A percentile compares a stretch with the other conserved stretches of the same genome.
Conservation (phyloP, 495 filamentous ascomycete genomes). For the Talaromyces nanjingensis region DNA sequence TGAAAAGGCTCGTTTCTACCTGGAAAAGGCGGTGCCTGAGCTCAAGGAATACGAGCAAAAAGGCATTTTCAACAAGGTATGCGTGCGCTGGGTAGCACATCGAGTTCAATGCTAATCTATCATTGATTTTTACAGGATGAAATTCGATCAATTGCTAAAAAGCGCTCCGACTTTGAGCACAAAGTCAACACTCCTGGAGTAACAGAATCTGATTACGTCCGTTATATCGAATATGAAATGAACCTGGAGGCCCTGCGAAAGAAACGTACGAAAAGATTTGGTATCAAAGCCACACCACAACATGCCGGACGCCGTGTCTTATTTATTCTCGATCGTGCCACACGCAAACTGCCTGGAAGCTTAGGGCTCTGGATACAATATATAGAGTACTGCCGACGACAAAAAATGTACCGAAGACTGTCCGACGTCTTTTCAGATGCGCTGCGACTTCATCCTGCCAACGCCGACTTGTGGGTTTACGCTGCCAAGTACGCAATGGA, state of each 20-base stretch:
- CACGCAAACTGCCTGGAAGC: constrained; percentile 77
- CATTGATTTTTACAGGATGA: constrained; percentile 52
- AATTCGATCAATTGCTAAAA: constrained; percentile 77
- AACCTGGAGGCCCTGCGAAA: constrained; percentile 75
- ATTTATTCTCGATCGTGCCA: constrained; percentile 80
- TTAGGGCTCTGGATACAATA: constrained; percentile 87
- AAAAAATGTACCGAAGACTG: constrained; percentile 75
- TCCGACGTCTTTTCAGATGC: constrained; percentile 67
- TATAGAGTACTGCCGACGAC: constrained; percentile 68
- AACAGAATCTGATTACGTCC: constrained; percentile 66
- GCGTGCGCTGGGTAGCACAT: not conserved
- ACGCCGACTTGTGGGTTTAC: constrained; percentile 79
- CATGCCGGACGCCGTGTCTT: constrained; percentile 77
- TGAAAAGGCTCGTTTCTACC: constrained; percentile 90
- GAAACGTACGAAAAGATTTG: constrained; percentile 74
- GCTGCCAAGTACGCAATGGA: constrained; percentile 74
- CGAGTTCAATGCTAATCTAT: not conserved
- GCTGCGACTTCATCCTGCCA: constrained; percentile 76
- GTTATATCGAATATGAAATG: constrained; percentile 87
- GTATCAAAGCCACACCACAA: constrained; percentile 55
- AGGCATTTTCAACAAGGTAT: constrained; percentile 74
- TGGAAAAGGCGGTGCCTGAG: constrained; percentile 86
- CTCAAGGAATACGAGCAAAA: constrained; percentile 84
- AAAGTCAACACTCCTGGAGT: constrained; percentile 75
- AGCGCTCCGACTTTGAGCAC: constrained; percentile 91